Conservation (phyloP, 495 filamentous ascomycete species). For the Podospora bellae-mahoneyi region DNA sequence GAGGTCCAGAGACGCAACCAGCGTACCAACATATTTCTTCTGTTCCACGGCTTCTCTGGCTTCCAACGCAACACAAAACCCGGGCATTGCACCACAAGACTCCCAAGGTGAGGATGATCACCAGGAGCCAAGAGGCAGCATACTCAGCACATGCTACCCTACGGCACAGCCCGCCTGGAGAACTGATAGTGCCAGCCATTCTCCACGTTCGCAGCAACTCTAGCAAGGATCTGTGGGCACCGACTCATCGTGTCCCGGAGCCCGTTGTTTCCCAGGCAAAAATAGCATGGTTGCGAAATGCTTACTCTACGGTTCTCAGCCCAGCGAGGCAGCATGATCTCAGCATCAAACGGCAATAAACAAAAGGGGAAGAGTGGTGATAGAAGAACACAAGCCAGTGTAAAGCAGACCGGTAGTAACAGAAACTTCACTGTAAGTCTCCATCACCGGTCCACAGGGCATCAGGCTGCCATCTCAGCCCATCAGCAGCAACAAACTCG, state of each 20-base stretch:
- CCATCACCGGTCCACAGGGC: background rate
- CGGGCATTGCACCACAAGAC: background rate
- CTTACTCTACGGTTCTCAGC: background rate
- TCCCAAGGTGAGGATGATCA: background rate
- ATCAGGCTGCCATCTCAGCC: slow-evolving; percentile 5
- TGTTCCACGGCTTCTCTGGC: background rate
- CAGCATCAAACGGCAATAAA: background rate
- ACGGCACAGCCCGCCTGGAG: slow-evolving; percentile 5
- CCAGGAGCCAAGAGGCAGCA: background rate
- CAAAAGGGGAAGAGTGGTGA: background rate
- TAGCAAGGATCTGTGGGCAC: background rate
- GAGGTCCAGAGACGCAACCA: background rate
- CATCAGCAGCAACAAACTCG: slow-evolving; percentile 2
- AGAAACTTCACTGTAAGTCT: too few species aligned
- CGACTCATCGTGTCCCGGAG: background rate
- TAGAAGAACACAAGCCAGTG: too few species aligned
- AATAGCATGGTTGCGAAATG: background rate
- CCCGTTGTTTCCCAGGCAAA: slow-evolving; percentile 2
- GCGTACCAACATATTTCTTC: background rate
- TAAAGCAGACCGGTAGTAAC: too few species aligned
- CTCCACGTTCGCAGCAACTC: background rate
- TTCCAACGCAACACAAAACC: background rate
- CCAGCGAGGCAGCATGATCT: background rate
- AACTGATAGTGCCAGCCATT: slow-evolving; percentile 3
- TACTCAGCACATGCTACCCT: slow-evolving; percentile 6